Conservation (phyloP, 495 filamentous ascomycete genomes). For the Penicillium cinerascens region DNA sequence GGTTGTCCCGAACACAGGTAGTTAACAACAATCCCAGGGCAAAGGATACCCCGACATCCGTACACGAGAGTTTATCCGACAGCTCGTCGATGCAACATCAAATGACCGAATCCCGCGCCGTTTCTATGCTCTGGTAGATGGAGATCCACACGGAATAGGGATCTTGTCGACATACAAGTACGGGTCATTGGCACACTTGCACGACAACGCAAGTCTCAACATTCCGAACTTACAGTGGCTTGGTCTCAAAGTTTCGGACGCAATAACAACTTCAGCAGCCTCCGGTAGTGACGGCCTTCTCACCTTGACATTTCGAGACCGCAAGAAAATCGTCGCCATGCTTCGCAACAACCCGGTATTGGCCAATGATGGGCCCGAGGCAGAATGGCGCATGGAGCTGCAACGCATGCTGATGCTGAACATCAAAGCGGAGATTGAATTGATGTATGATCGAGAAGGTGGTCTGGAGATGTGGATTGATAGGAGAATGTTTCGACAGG, state of each 20-base stretch:
- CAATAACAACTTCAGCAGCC: slow-evolving; percentile 31
- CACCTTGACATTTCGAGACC: slow-evolving; percentile 58
- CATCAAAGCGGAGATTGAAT: slow-evolving; percentile 86
- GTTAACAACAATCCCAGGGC: slow-evolving; percentile 37
- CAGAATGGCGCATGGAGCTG: slow-evolving; percentile 60
- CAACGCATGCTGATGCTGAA: slow-evolving; percentile 85
- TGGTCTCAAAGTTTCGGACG: slow-evolving; percentile 63
- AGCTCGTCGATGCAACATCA: slow-evolving; percentile 25
- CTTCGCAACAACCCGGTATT: slow-evolving; percentile 53
- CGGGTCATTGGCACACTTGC: slow-evolving; percentile 68
- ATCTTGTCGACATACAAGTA: slow-evolving; percentile 87
- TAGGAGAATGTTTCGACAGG: slow-evolving; percentile 31
- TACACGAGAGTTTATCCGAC: slow-evolving; percentile 63
- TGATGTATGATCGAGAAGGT: slow-evolving; percentile 58
- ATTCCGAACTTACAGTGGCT: slow-evolving; percentile 66
- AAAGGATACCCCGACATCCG: slow-evolving; percentile 92
- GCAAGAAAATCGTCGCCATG: slow-evolving; percentile 64
- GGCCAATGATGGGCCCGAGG: slow-evolving; percentile 45
- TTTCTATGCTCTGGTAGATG: slow-evolving; percentile 73
- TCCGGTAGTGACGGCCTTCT: slow-evolving; percentile 42
- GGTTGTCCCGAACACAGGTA: not conserved
- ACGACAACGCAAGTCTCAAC: slow-evolving; percentile 61
- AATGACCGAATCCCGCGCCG: slow-evolving; percentile 28
- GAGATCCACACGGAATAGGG: slow-evolving; percentile 79
- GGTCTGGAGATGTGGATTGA: slow-evolving; percentile 67